phyloP scores from a whole-genome alignment of 768 basidiomycete species.

The Lyophyllum shimeji region DNA sequence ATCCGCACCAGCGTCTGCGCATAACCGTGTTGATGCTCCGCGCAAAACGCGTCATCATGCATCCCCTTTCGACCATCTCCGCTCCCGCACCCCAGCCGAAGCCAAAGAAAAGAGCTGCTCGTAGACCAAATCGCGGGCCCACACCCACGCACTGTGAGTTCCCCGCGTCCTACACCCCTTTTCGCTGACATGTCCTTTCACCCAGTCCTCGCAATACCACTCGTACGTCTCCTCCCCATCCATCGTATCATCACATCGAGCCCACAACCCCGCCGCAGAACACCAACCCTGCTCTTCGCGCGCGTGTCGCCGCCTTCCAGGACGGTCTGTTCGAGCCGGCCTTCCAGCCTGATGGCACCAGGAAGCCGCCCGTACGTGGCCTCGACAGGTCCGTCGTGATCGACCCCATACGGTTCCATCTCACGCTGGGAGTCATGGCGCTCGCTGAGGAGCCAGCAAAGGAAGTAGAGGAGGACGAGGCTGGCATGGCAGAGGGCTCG shows the following conservation, averaged over 20 bases:
- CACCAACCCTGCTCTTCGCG: not conserved
- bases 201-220: not conserved
- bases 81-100: not conserved
- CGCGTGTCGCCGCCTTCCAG: not conserved
- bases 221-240: not conserved
- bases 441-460: conserved; percentile 27
- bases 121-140: not conserved
- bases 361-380: conserved; percentile 38
- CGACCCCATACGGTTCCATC: conserved; percentile 56
- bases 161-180: not conserved
- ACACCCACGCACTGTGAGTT: not conserved
- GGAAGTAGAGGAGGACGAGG: no score
- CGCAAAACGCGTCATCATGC: not conserved
- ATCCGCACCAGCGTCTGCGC: no score
- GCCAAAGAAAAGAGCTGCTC: not conserved
- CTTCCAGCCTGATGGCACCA: not conserved
- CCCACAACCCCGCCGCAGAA: not conserved
- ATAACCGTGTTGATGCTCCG: not conserved
- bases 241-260: not conserved
- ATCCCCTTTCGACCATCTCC: not conserved
- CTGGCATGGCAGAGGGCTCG: not conserved
- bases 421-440: conserved; percentile 76
- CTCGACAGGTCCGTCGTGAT: conserved; percentile 63
- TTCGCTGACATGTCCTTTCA: not conserved
- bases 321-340: not conserved